Evolutionary conservation across 768 basidiomycete species (phyloP), one percentile per base, ranked within the genome.

Genomic region (Tylopilus felleus): DNA sequence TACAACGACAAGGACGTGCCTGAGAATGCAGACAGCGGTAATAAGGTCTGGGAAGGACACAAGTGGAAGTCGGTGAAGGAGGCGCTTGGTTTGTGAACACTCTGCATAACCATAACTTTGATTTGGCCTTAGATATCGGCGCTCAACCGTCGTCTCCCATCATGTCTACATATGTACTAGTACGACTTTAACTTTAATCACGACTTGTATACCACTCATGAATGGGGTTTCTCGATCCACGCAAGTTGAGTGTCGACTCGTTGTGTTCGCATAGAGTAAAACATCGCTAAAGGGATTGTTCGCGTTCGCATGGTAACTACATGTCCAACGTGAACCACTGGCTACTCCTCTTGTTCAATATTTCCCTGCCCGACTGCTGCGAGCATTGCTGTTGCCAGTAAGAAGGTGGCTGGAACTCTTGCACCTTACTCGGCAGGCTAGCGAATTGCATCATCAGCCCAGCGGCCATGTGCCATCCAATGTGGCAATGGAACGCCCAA

Each of bases 401-500:
- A 33, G 70, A 60, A 3, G 75, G 75, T 17, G 75, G 62, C 31
- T 66, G 56, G 28, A 75, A 67, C 51, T 64, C 57, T 29, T 71
- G 68, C 36, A 73, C 65, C 52, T 65, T 49, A 19, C 65, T 67
- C 9, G 75, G 75, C 53, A 75, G 60, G 44, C 67, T 71, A 53
- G 71, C 74, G 47, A 77, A 61, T 53, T 73, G 74, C 70, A 77
- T 71, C 39, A 77, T 33, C 27, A 77, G 59, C 8, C 76, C 75
- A 0, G 73, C 66, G 0, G 72, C 70, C 71, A 74, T 75, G 55
- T 73, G 71, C 73, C 73, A 73, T 45, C 53, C 62, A 59, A 65
- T 64, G 56, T 75, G 77, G 35, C 77, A 78, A 59, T 78, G 77
- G 64, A 78, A 74, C 1, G 75, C 73, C 76, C 76, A 78, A 36